Evolutionary conservation across 2,329 filamentous ascomycete species (phyloP), one percentile per base, ranked within the genome.

Genomic region (Daldinia sp.): DNA sequence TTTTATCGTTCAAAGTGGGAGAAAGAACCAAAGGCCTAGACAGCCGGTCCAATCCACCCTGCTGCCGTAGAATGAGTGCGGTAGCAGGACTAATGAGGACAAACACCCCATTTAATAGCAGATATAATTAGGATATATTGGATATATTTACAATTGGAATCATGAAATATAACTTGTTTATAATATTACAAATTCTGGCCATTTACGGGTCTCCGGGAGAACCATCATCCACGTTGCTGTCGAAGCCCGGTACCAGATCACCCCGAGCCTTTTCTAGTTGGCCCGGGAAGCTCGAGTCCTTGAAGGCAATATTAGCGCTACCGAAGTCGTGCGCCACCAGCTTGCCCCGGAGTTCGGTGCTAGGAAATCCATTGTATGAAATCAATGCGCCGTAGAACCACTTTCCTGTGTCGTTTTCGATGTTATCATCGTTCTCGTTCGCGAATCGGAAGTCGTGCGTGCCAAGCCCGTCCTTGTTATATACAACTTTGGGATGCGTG

Each of bases 41-140:
- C 87, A 89, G 86, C 87, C 87, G 78, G 86, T 88, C 87, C 85
- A 82, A 84, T 89, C 87, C 87, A 89, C 87, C 87, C 87, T 87
- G 87, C 81, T 85, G 82, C 81, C 83, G 86, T 85, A 81, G 83
- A 86, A 67, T 65, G 59, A 80, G 83, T 88, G 85, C 85, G 86
- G 80, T 81, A 83, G 82, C 84, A 83, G 87, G 87, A 89, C 87
- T 89, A 89, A 84, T 84, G 84, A 83, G 85, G 87, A 86, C 86
- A 85, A 76, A 89, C 85, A 88, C 84, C 13, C 63, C 41, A 58
- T 67, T 44, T 60, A n/a, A 54, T 12, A 56, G 41, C 48, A 59
- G 35, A 62, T 54, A n/a, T 50, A 15, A 41, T 35, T 12, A 37
- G 33, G 44, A 50, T 42, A 30, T 28, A 51, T 33, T 61, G 18